Evolutionary conservation across 73 alveolate species (phyloP).

Genomic region (Blepharisma stoltei): DNA sequence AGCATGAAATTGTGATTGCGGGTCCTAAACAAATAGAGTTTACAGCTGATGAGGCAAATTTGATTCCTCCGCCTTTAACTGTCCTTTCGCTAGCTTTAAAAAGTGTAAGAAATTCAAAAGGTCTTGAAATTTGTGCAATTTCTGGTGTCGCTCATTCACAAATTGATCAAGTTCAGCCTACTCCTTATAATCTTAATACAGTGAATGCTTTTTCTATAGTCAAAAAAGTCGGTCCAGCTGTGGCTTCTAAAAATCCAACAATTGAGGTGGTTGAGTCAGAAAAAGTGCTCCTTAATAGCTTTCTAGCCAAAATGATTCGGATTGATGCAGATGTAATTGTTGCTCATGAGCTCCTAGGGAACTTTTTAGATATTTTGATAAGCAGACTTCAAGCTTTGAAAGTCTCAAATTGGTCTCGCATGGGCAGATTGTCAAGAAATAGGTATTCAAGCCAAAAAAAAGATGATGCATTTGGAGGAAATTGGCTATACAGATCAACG

Average conservation of each 20-base stretch:
- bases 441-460: slow-evolving; percentile 67
- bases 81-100: slow-evolving; percentile 65
- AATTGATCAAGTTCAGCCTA: slow-evolving; percentile 69
- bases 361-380: slow-evolving; percentile 67
- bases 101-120: slow-evolving; percentile 47
- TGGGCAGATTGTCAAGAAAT: slow-evolving; percentile 80
- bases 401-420: slow-evolving; percentile 80
- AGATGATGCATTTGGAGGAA: slow-evolving; percentile 76
- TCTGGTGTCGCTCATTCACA: slow-evolving; percentile 52
- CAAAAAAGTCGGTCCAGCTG: slow-evolving; percentile 47
- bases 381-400: slow-evolving; percentile 72
- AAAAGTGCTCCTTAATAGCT: slow-evolving; percentile 66
- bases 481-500: slow-evolving; percentile 33
- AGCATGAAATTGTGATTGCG: slow-evolving; percentile 59
- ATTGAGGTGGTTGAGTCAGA: slow-evolving; percentile 64
- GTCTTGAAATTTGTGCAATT: slow-evolving; percentile 67
- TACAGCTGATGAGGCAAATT: slow-evolving; percentile 56
- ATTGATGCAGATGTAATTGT: slow-evolving; percentile 94
- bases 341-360: slow-evolving; percentile 87
- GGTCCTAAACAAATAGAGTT: slow-evolving; percentile 62
- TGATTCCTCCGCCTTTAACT: slow-evolving; percentile 79
- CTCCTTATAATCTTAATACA: slow-evolving; percentile 48
- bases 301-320: slow-evolving; percentile 58
- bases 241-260: slow-evolving; percentile 32
- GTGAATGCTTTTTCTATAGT: slow-evolving; percentile 62